phyloP scores from a whole-genome alignment of 2,329 filamentous ascomycete species.

The Arthrobotrys pseudoclavata region DNA sequence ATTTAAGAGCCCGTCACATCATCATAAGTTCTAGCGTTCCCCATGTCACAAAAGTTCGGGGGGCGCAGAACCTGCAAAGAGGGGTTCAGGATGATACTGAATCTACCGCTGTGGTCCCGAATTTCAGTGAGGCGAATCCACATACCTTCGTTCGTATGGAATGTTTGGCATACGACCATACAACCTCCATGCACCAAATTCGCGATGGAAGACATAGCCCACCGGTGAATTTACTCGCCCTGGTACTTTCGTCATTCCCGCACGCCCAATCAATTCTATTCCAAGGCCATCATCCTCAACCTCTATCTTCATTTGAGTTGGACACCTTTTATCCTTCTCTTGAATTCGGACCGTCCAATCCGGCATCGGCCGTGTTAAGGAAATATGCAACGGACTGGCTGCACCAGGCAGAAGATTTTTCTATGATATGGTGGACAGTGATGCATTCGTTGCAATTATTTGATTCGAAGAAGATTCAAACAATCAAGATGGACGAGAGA shows the following conservation, averaged over 20 bases:
- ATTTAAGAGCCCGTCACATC: neutral
- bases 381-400: neutral
- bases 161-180: conserved; percentile 1
- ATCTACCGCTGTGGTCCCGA: too few species aligned
- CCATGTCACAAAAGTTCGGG: neutral
- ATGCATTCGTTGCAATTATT: neutral
- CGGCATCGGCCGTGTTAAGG: neutral
- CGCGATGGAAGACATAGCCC: neutral
- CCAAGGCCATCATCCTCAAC: neutral
- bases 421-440: neutral
- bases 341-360: neutral
- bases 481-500: neutral
- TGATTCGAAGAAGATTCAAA: neutral
- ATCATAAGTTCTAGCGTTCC: neutral
- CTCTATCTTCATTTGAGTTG: neutral
- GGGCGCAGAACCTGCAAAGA: too few species aligned
- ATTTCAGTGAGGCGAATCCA: neutral
- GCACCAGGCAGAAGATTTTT: neutral
- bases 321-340: neutral
- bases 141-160: neutral
- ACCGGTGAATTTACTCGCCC: neutral
- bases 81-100: too few species aligned
- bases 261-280: neutral
- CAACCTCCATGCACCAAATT: neutral
- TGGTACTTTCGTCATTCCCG: neutral